phyloP scores from a whole-genome alignment of 75 land plant genomes.

The Sequoiadendron giganteum region DNA sequence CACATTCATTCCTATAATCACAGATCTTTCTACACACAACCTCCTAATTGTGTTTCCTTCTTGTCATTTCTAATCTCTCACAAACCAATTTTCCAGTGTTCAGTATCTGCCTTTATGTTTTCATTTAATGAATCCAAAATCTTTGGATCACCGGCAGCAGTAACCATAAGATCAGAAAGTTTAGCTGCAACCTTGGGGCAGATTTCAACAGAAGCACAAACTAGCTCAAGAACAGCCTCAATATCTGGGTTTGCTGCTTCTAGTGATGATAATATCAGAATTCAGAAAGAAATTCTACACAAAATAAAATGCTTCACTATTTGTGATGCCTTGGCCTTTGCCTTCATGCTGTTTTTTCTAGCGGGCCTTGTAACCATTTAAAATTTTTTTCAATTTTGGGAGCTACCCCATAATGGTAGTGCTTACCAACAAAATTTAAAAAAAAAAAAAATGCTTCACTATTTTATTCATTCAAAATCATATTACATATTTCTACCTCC shows the following conservation, averaged over 20 bases:
- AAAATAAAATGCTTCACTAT: no score
- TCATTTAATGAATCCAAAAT: constrained; percentile 52
- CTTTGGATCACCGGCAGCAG: constrained; percentile 76
- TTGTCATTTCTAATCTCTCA: constrained; percentile 53
- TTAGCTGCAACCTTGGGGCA: constrained; percentile 73
- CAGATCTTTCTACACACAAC: constrained; percentile 45
- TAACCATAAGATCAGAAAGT: constrained; percentile 61
- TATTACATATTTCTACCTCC: no score
- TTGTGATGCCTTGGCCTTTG: no score
- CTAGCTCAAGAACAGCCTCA: constrained; percentile 77
- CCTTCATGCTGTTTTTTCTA: no score
- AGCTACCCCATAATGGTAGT: no score
- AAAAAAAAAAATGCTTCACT: no score
- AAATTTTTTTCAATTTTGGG: no score
- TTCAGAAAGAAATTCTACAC: no score
- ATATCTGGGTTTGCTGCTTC: constrained; percentile 54
- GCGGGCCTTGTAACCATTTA: no score
- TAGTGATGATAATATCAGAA: constrained; percentile 56
- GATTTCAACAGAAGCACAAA: constrained; percentile 81
- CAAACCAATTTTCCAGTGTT: constrained; percentile 19
- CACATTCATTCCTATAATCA: constrained; percentile 87
- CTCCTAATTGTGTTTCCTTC: constrained; percentile 39
- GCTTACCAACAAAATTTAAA: no score
- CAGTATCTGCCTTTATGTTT: constrained; percentile 60
- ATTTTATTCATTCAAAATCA: no score